Percentiles rank a stretch among this genome's conserved stretches.
These are phyloP conservation scores for Rhizophora mangle DNA, from an alignment of 345 rosid species.

Conservation along the genomic window DNA sequence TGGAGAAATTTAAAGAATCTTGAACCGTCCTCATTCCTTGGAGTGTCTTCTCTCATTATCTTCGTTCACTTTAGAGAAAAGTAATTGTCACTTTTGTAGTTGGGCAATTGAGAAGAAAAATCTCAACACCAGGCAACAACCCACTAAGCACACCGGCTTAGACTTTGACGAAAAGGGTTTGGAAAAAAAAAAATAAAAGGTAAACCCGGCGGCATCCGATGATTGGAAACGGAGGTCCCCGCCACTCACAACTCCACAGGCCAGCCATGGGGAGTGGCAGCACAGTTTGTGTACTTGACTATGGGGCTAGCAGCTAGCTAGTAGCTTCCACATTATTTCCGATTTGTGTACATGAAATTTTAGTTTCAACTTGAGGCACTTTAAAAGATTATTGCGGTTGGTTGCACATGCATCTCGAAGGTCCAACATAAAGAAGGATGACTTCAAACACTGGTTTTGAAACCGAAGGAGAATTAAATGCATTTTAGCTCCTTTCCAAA, in stretches of 20 bases:
- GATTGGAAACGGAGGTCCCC: conserved; percentile 6
- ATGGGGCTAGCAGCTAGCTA: too few relatives aligned
- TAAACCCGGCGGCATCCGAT: not conserved
- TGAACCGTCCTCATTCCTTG: not conserved
- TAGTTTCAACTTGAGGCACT: too few relatives aligned
- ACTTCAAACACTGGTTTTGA: too few relatives aligned
- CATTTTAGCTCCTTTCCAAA: too few relatives aligned
- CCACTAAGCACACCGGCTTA: not conserved
- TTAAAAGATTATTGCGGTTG: too few relatives aligned
- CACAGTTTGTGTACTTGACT: not conserved
- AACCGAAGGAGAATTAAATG: too few relatives aligned
- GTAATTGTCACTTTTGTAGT: too few relatives aligned
- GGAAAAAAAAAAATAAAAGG: not conserved
- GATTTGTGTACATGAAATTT: too few relatives aligned
- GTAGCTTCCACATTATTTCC: too few relatives aligned
- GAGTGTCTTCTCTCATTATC: not conserved
- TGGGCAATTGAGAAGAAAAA: not conserved
- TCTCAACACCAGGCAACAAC: not conserved
- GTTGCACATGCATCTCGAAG: too few relatives aligned
- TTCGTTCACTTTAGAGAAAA: not conserved
- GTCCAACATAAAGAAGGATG: too few relatives aligned
- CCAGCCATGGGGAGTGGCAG: not conserved
- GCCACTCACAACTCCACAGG: conserved; percentile 3
- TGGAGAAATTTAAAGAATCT: not conserved
- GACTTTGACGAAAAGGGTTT: not conserved